Evolutionary conservation across 176 grass and related monocot genomes (phyloP).

Genomic region (Puccinellia tenuiflora): DNA sequence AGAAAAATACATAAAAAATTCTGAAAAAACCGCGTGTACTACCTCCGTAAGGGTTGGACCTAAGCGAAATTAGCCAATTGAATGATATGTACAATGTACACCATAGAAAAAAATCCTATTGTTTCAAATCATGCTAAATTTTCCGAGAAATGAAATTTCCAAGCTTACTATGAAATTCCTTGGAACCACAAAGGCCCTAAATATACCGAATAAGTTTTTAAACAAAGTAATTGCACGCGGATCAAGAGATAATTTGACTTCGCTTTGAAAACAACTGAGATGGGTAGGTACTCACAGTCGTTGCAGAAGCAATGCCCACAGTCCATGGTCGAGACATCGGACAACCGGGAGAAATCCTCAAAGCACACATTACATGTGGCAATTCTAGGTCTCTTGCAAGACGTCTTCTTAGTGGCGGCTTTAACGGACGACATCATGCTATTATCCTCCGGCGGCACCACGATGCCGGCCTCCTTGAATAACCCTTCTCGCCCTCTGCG

Average conservation of each 20-base stretch:
- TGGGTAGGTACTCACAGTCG: neutral
- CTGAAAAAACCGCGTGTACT: too few relatives aligned
- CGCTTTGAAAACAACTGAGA: too few relatives aligned
- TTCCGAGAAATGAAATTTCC: neutral
- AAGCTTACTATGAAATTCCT: neutral
- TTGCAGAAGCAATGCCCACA: constrained; percentile 16
- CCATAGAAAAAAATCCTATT: neutral
- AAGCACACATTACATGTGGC: neutral
- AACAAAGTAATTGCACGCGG: neutral
- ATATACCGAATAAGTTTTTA: neutral
- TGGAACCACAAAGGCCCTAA: neutral
- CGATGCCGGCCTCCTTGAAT: neutral
- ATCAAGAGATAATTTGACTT: neutral
- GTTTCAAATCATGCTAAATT: neutral
- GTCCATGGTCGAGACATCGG: neutral
- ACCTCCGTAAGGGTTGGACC: too few relatives aligned
- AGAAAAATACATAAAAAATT: neutral
- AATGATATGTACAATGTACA: neutral
- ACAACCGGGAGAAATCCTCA: neutral
- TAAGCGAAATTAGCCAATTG: neutral
- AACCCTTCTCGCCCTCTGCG: neutral
- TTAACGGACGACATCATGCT: neutral
- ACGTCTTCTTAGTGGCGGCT: too few relatives aligned
- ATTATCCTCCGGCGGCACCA: neutral
- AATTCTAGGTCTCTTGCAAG: neutral